phyloP scores from a whole-genome alignment of 2,329 filamentous ascomycete genomes.

The Fusarium sp. region DNA sequence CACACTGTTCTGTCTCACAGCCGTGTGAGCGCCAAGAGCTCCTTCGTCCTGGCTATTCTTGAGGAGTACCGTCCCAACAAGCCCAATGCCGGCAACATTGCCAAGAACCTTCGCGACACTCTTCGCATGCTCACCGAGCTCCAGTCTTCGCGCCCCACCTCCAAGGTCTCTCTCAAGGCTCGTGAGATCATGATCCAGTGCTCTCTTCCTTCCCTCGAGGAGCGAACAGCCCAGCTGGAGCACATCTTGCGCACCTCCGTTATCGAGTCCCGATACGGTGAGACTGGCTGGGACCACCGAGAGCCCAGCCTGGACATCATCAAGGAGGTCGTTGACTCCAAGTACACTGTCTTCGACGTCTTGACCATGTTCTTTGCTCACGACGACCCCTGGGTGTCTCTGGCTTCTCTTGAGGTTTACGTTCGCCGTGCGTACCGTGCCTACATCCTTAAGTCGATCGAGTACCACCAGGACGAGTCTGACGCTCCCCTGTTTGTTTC shows the following conservation, averaged over 20 bases:
- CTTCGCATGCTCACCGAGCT: constrained; percentile 91
- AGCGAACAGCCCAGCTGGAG: constrained; percentile 96
- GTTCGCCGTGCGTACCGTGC: constrained; percentile 96
- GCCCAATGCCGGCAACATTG: constrained; percentile 87
- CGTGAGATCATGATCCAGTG: constrained; percentile 98
- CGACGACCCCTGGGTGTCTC: constrained; percentile 91
- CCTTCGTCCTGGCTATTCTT: constrained; percentile 88
- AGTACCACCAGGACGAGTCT: constrained; percentile 86
- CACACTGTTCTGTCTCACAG: constrained; percentile 94
- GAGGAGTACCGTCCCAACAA: constrained; percentile 96
- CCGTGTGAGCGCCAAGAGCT: constrained; percentile 92
- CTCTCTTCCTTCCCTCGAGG: constrained; percentile 93
- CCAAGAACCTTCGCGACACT: constrained; percentile 85
- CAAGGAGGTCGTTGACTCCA: constrained; percentile 98
- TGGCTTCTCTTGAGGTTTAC: constrained; percentile 96
- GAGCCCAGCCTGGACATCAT: constrained; percentile 91
- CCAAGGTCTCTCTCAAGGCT: constrained; percentile 97
- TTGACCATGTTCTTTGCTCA: constrained; percentile 95
- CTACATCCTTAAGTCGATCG: constrained; percentile 88
- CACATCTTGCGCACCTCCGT: constrained; percentile 97
- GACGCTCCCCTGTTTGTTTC: constrained; percentile 80
- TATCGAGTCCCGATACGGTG: constrained; percentile 95
- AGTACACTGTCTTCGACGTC: constrained; percentile 98
- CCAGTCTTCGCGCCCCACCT: constrained; percentile 76
- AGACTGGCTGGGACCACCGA: constrained; percentile 96